Conservation (phyloP, 139 green algal species). For the Volvox africanus region DNA sequence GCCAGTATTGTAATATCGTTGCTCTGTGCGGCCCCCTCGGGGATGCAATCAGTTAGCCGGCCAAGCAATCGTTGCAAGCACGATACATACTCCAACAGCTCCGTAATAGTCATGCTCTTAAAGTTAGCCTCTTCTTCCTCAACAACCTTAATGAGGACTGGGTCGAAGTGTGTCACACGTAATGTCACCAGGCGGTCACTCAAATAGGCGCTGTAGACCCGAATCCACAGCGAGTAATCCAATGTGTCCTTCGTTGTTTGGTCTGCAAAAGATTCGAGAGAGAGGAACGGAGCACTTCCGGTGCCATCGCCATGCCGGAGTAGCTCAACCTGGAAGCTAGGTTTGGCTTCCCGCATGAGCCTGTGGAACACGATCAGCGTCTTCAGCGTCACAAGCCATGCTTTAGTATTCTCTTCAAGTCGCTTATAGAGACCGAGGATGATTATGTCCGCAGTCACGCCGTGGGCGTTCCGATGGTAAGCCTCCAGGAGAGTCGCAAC, state of each 20-base stretch:
- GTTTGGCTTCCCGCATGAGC: constrained; percentile 78
- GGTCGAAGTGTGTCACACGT: not conserved
- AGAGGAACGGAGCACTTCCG: not conserved
- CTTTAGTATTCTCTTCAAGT: constrained; percentile 25
- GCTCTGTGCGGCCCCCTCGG: not conserved
- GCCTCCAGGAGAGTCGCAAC: constrained; percentile 67
- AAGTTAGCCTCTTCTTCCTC: not conserved
- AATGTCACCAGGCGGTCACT: not conserved
- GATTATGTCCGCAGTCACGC: constrained; percentile 33
- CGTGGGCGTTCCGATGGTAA: not conserved
- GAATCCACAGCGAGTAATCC: not conserved
- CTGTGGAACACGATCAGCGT: constrained; percentile 83
- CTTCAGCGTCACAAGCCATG: constrained; percentile 76
- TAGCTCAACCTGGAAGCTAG: constrained; percentile 57
- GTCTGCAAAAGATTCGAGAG: not conserved
- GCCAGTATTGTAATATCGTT: not conserved
- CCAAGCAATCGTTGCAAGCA: not conserved
- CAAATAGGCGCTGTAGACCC: not conserved
- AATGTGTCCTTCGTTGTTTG: not conserved
- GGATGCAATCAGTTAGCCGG: not conserved
- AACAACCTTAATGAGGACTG: not conserved
- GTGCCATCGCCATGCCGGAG: not conserved
- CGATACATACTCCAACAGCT: not conserved
- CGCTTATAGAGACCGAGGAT: constrained; percentile 57
- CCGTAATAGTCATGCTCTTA: not conserved